Percentiles rank a stretch among this genome's conserved stretches.
These are phyloP conservation scores for Chaetomium sp. DNA, from an alignment of 2,329 filamentous ascomycete species.

Conservation along the genomic window DNA sequence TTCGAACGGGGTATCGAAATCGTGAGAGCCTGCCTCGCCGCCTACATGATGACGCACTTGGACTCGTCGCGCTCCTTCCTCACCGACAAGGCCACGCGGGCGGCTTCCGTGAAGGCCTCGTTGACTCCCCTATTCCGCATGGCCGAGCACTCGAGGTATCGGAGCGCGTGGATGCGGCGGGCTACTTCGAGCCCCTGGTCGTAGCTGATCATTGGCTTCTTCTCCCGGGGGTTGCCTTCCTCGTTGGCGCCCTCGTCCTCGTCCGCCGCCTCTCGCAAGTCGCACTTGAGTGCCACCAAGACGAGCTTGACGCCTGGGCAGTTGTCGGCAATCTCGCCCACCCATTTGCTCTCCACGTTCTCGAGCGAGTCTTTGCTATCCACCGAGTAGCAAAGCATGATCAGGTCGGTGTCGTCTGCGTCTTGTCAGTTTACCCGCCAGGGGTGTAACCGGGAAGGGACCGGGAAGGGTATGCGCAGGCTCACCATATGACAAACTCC, in stretches of 20 bases:
- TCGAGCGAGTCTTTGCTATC: constrained; percentile 96
- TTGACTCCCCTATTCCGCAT: constrained; percentile 98
- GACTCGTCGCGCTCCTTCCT: constrained; percentile 65
- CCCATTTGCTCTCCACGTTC: constrained; percentile 99
- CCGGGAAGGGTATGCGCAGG: neutral
- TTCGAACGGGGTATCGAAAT: neutral
- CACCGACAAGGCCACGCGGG: constrained; percentile 82
- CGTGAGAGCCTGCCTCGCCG: neutral
- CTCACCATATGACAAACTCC: constrained; percentile 87
- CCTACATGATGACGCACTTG: constrained; percentile 63
- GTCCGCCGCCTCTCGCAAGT: constrained; percentile 76
- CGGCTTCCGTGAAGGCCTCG: constrained; percentile 97
- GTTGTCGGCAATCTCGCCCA: constrained; percentile 96
- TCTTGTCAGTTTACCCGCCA: constrained; percentile 21
- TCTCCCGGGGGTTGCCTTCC: constrained; percentile 52
- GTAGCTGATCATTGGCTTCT: constrained; percentile 80
- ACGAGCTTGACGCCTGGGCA: constrained; percentile 95
- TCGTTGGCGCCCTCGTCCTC: constrained; percentile 58
- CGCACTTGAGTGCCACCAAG: constrained; percentile 93
- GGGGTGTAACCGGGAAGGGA: constrained; percentile 1
- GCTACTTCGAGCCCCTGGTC: constrained; percentile 90
- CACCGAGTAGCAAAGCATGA: constrained; percentile 98
- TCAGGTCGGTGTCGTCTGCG: constrained; percentile 83
- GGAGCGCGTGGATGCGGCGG: constrained; percentile 84
- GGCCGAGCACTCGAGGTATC: constrained; percentile 97